Base-by-base conservation (phyloP, 345 rosid species). In the Anastatica hierochuntica region DNA sequence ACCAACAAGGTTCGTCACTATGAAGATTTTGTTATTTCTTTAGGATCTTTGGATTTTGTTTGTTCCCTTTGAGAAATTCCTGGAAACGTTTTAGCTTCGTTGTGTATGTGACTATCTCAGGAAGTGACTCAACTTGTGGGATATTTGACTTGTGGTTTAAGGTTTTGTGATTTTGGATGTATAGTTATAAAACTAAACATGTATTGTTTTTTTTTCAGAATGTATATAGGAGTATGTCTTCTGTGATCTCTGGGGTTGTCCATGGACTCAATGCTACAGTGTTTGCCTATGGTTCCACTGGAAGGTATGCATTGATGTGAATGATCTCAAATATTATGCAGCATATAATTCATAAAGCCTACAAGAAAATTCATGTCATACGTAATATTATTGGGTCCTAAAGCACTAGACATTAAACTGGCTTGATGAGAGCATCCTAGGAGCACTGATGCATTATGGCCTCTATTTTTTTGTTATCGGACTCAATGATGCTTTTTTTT, bases 231-330 rank as follows among this genome's bases (percentile, higher is more conserved):
- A 60, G 96, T 75, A 69, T 84, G 74, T 76, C 74, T 47, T 74
- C 89, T 23, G 71, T 75, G 29, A 80, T 90, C 60, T 69, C 92
- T 39, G 92, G 98, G 13, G 85, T 90, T 75, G 89, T 84, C 23
- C 89, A 82, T 49, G 96, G 98, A 52, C 89, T 90, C 43, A 90
- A 90, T 51, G 95, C 96, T 7, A 90, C 98, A 0, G 80, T 90
- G 20, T 86, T 90, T 76, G 98, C 96, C 0, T 84, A 90, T 73
- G 98, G 98, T 66, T 82, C 98, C 12, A 90, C 98, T 23, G 98
- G 98, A 73, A 90, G 98, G 98, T 90, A 80, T 59, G 66, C 14
- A 38, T 3, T 51, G 9, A 6, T 58, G 38, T 47, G 9, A 29
- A 36, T 14, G 41, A 44, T 35, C 47, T 60, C 1, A 5, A 7